These are phyloP conservation scores for Plasmodium vivax DNA, from an alignment of 169 alveolate species.

Conservation along the genomic window DNA sequence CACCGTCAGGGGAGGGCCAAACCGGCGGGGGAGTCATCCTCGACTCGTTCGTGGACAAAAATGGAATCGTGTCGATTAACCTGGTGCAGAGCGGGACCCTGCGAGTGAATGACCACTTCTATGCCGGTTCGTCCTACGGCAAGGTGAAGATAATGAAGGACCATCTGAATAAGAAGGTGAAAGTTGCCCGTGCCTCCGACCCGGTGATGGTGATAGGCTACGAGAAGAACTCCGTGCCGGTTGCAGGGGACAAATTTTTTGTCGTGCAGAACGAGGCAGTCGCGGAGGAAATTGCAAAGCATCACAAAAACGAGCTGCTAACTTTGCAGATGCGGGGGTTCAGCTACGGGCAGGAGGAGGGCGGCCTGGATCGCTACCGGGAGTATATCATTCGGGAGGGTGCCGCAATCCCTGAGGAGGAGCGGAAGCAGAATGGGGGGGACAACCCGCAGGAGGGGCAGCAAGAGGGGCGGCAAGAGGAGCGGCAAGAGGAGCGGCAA, in stretches of 20 bases:
- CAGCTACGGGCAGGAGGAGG: background rate
- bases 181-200: conserved; percentile 64
- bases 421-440: background rate
- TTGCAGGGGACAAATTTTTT: conserved; percentile 50
- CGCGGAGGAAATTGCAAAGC: conserved; percentile 42
- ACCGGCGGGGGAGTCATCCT: conserved; percentile 27
- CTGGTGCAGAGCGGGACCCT: conserved; percentile 37
- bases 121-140: conserved; percentile 66
- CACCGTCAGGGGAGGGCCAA: background rate
- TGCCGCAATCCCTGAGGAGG: background rate
- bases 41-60: conserved; percentile 50
- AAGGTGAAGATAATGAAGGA: conserved; percentile 35
- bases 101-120: conserved; percentile 45
- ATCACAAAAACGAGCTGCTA: background rate
- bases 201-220: conserved; percentile 56
- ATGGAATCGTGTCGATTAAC: conserved; percentile 66
- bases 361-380: background rate
- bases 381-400: conserved; percentile 2
- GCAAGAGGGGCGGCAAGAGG: too few species aligned
- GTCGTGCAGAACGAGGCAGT: conserved; percentile 32
- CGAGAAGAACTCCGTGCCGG: conserved; percentile 35
- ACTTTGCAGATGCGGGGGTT: background rate
- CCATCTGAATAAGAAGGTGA: conserved; percentile 46
- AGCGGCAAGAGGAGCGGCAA: too few species aligned
- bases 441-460: too few species aligned